Base-by-base conservation (phyloP, 2,329 filamentous ascomycete genomes). In the Botrytis squamosa region DNA sequence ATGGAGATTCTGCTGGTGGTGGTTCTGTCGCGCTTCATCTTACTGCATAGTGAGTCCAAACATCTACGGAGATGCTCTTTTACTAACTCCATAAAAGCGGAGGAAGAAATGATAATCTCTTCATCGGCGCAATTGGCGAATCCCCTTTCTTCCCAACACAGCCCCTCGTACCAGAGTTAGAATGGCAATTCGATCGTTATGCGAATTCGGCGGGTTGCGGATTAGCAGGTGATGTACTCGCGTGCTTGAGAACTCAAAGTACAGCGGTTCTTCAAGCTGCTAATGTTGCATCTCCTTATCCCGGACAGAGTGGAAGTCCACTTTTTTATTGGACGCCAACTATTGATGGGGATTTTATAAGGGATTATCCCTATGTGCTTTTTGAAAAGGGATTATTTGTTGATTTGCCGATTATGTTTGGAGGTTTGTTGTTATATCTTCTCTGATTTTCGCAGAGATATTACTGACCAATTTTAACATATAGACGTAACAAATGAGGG, bases 401-500 rank as follows among this genome's bases (percentile, higher is more conserved):
- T 70, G 80, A 82, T 36, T 80, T 85, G 0, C 84, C 84, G 12
- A 80, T 83, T 12, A 81, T 85, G 40, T 81, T 85, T 70, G 84
- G 84, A 71, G 75, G 78, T 79, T 60, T 42, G 78, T 72, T 22
- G 18, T 25, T 9, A n/a, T 33, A 70, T 42, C 5, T 29, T 40
- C n/a, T 42, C 8, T 8, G 33, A 25, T 14, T 25, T 20, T 44
- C 55, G 40, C 20, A 6, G n/a, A 25, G 14, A 59, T 8, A 57
- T 29, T 38, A 29, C 68, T 59, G 42, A 18, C n/a, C 12, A 33
- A 33, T 29, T 25, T 44, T 12, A 40, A 49, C 60, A 57, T 9
- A 8, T 57, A 78, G 83, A 84, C 75, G 81, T 83, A n/a, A 84
- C 84, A 6, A 81, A 86, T 72, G 90, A 90, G 80, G 91, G 90